Conservation (phyloP, 768 basidiomycete species). For the Crepidotus variabilis region DNA sequence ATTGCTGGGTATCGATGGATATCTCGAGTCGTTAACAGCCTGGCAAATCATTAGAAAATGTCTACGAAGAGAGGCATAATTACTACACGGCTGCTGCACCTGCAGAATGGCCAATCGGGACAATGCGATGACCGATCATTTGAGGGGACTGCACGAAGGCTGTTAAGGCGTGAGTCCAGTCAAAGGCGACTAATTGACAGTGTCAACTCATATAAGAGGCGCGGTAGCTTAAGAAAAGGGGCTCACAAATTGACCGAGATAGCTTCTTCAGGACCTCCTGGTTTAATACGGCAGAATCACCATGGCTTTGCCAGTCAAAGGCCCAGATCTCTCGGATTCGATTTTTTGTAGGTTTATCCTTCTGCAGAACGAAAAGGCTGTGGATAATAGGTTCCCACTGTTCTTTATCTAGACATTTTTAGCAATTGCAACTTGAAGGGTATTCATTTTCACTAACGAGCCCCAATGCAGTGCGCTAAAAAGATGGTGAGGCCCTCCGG, state of each 20-base stretch:
- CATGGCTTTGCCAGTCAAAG: slow-evolving; percentile 49
- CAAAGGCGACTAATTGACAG: slow-evolving; percentile 25
- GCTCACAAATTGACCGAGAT: slow-evolving; percentile 34
- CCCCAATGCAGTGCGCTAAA: slow-evolving; percentile 44
- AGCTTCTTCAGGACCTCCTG: slow-evolving; percentile 24
- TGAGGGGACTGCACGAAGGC: slow-evolving; percentile 28
- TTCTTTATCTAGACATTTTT: slow-evolving; percentile 42
- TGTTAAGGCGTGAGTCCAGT: slow-evolving; percentile 34
- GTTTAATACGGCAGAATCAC: slow-evolving; percentile 45
- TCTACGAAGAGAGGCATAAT: background rate
- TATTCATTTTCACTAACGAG: slow-evolving; percentile 30
- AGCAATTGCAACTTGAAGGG: background rate
- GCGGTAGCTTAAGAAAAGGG: background rate
- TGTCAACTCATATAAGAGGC: background rate
- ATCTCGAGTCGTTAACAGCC: slow-evolving; percentile 34
- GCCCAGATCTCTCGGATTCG: slow-evolving; percentile 44
- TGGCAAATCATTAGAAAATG: slow-evolving; percentile 8
- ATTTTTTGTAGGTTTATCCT: slow-evolving; percentile 9
- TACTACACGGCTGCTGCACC: slow-evolving; percentile 37
- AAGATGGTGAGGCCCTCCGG: slow-evolving; percentile 37
- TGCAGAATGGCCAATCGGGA: slow-evolving; percentile 41
- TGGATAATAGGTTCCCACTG: slow-evolving; percentile 49
- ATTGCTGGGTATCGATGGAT: slow-evolving; percentile 27
- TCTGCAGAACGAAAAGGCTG: slow-evolving; percentile 29
- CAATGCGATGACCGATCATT: slow-evolving; percentile 31